Conservation (phyloP, 305 asterid species). For the Stenogyne calaminthoides region DNA sequence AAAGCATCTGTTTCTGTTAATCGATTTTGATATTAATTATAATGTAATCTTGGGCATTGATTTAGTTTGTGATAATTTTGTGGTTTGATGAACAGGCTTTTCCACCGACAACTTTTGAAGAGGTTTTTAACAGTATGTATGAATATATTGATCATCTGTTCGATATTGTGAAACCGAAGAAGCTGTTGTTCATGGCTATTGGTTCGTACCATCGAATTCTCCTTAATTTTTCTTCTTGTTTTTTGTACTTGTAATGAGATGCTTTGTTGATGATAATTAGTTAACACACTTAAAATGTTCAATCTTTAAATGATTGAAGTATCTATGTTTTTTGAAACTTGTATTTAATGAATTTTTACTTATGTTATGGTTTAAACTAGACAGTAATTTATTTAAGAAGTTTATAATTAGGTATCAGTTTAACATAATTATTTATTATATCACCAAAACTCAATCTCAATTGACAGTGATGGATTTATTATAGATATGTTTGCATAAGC, state of each 20-base stretch:
- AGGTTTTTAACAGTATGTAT: conserved; percentile 43
- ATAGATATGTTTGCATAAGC: not conserved
- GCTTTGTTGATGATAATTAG: not conserved
- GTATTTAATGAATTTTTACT: not conserved
- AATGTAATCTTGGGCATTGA: too few relatives aligned
- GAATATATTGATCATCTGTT: conserved; percentile 53
- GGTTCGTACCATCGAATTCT: conserved; percentile 32
- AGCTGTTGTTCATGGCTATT: conserved; percentile 57
- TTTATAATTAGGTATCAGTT: not conserved
- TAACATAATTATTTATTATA: not conserved
- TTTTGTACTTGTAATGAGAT: not conserved
- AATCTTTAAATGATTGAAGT: too few relatives aligned
- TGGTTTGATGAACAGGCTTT: conserved; percentile 27
- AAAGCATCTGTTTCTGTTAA: too few relatives aligned
- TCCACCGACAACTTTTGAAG: conserved; percentile 50
- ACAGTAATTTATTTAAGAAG: not conserved
- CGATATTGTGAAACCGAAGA: conserved; percentile 49
- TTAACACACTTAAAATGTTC: not conserved
- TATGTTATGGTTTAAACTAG: not conserved
- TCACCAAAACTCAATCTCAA: not conserved
- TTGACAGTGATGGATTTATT: not conserved
- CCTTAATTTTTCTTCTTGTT: not conserved
- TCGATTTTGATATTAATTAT: not conserved
- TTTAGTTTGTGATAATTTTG: not conserved
- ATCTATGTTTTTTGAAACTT: not conserved